Evolutionary conservation across 2,329 filamentous ascomycete species (phyloP).

Genomic region (Exophiala xenobiotica): DNA sequence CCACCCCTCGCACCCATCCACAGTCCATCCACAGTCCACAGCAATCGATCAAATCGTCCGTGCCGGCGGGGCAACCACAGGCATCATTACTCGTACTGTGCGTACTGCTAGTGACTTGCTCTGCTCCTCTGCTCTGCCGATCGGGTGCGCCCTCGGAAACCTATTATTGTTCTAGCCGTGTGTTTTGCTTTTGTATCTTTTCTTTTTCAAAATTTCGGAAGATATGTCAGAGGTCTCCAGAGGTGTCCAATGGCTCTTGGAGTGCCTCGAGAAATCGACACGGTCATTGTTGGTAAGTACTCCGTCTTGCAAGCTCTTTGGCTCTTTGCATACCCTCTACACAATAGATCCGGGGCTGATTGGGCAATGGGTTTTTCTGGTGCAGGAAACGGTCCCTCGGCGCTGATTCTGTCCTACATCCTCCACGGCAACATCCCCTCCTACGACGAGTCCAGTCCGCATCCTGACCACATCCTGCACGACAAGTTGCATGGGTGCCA

Average conservation of each 20-base stretch:
- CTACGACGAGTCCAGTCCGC: constrained; percentile 51
- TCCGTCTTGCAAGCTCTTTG: not conserved
- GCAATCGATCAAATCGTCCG: too few species aligned
- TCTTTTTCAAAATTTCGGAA: constrained; percentile 1
- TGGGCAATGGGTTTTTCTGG: not conserved
- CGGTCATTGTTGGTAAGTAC: constrained; percentile 35
- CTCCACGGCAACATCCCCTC: constrained; percentile 61
- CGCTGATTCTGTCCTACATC: constrained; percentile 62
- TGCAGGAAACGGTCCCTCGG: constrained; percentile 63
- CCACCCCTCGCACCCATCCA: too few species aligned
- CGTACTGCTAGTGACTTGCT: too few species aligned
- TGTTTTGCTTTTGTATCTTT: not conserved
- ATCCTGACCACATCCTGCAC: constrained; percentile 59
- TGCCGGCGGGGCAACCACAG: too few species aligned
- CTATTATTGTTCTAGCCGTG: not conserved
- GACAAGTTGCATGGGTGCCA: constrained; percentile 50
- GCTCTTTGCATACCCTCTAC: not conserved
- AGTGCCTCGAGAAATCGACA: constrained; percentile 31
- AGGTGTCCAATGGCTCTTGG: constrained; percentile 28
- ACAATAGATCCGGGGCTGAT: constrained; percentile 4
- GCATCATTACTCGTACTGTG: too few species aligned
- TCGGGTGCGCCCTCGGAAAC: not conserved
- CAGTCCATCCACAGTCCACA: too few species aligned
- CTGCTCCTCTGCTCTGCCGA: not conserved
- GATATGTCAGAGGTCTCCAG: constrained; percentile 20